These are phyloP conservation scores for Pterocarpus santalinus DNA, from an alignment of 306 rosid species.

Conservation along the genomic window DNA sequence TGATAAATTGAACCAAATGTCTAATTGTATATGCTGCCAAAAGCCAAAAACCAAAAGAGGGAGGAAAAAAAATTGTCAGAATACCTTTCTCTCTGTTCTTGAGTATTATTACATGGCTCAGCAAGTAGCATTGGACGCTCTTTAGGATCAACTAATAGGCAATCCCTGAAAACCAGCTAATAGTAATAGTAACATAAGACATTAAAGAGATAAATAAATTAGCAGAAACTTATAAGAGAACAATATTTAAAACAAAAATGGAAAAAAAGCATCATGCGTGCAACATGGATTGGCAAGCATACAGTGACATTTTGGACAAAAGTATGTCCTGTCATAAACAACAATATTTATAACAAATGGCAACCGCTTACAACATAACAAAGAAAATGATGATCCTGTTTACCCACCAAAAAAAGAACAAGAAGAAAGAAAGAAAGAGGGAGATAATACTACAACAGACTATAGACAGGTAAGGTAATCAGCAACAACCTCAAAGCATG, in stretches of 20 bases:
- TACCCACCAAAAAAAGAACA: no score
- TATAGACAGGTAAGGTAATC: conserved; percentile 5
- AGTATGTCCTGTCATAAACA: background rate
- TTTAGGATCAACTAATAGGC: conserved; percentile 76
- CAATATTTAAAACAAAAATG: background rate
- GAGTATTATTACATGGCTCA: conserved; percentile 75
- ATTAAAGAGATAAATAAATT: conserved; percentile 4
- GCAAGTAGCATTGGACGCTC: conserved; percentile 91
- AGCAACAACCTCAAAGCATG: conserved; percentile 77
- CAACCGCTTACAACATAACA: no score
- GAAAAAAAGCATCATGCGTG: background rate
- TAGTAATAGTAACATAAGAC: background rate
- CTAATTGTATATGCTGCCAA: background rate
- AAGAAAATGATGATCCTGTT: background rate
- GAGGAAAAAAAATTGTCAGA: background rate
- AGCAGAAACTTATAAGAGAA: background rate
- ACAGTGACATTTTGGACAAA: background rate
- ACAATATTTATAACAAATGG: background rate
- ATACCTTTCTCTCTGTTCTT: conserved; percentile 83
- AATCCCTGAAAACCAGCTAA: conserved; percentile 60
- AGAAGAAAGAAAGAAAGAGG: no score
- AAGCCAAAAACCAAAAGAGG: conserved; percentile 1
- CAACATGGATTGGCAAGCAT: background rate
- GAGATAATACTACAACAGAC: background rate
- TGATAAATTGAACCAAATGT: conserved; percentile 18